Conservation (phyloP, 1,284 basidiomycete genomes). For the Leccinum angustisporum region DNA sequence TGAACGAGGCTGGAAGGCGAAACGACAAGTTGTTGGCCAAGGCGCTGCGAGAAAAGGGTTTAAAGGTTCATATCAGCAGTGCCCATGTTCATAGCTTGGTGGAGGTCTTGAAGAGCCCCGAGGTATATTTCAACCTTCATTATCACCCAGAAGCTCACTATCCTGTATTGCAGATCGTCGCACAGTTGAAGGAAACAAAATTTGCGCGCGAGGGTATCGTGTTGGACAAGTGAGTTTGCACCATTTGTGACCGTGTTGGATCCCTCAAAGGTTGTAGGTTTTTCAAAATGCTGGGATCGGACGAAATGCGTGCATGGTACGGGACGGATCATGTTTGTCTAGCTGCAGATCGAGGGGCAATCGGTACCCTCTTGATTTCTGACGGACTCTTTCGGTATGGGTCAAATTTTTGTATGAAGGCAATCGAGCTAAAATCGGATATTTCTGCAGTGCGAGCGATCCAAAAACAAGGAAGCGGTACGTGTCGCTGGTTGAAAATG, state of each 20-base stretch:
- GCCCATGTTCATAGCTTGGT: conserved; percentile 95
- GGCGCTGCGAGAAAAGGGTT: conserved; percentile 76
- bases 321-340: conserved; percentile 92
- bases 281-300: conserved; percentile 93
- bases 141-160: neutral
- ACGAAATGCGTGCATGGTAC: conserved; percentile 98
- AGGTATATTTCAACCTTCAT: conserved; percentile 49
- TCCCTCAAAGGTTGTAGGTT: conserved; percentile 58
- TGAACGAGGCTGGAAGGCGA: conserved; percentile 77
- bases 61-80: conserved; percentile 91
- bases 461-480: conserved; percentile 79
- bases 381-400: conserved; percentile 90
- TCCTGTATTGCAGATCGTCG: conserved; percentile 47
- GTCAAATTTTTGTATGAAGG: neutral
- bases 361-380: conserved; percentile 93
- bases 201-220: conserved; percentile 94
- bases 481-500: conserved; percentile 87
- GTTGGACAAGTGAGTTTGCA: conserved; percentile 71
- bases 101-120: conserved; percentile 92
- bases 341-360: conserved; percentile 90
- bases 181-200: conserved; percentile 93
- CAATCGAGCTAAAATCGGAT: neutral
- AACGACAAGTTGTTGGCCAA: conserved; percentile 83
- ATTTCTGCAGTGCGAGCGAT: conserved; percentile 62
- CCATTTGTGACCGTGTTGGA: neutral